phyloP scores from a whole-genome alignment of 805 yeast species.

The Cyberlindnera euphorbiiphila region DNA sequence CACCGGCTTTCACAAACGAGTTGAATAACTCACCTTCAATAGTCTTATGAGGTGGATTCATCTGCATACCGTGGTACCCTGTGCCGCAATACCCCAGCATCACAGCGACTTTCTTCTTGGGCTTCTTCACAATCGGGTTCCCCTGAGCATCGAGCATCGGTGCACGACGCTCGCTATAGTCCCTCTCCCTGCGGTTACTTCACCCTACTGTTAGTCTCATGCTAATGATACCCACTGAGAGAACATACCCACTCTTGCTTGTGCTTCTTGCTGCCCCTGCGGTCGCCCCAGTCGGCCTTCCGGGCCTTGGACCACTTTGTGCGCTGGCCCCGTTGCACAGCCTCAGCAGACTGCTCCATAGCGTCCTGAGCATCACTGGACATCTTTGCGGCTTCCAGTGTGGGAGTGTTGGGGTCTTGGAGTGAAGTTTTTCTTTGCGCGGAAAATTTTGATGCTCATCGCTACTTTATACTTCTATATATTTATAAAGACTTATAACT shows the following conservation, averaged over 20 bases:
- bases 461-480: not conserved
- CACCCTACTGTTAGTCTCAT: constrained; percentile 7
- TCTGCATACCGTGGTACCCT: constrained; percentile 95
- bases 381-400: too few relatives aligned
- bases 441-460: constrained; percentile 6
- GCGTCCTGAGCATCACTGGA: constrained; percentile 8
- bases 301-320: constrained; percentile 31
- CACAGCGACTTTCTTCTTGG: constrained; percentile 87
- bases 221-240: too few relatives aligned
- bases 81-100: constrained; percentile 94
- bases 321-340: constrained; percentile 40
- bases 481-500: too few relatives aligned
- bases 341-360: constrained; percentile 37
- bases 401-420: too few relatives aligned
- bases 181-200: constrained; percentile 20
- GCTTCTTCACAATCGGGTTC: constrained; percentile 59
- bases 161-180: constrained; percentile 19
- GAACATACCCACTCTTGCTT: constrained; percentile 29
- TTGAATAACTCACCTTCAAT: constrained; percentile 86
- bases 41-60: constrained; percentile 82
- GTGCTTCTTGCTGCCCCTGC: constrained; percentile 21
- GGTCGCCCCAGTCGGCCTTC: constrained; percentile 24
- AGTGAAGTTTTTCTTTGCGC: too few relatives aligned
- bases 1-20: constrained; percentile 84
- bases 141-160: constrained; percentile 56